Percentiles rank a stretch among this genome's conserved stretches.
Evolutionary conservation across 345 rosid genomes (phyloP).

Genomic region (Salix purpurea): DNA sequence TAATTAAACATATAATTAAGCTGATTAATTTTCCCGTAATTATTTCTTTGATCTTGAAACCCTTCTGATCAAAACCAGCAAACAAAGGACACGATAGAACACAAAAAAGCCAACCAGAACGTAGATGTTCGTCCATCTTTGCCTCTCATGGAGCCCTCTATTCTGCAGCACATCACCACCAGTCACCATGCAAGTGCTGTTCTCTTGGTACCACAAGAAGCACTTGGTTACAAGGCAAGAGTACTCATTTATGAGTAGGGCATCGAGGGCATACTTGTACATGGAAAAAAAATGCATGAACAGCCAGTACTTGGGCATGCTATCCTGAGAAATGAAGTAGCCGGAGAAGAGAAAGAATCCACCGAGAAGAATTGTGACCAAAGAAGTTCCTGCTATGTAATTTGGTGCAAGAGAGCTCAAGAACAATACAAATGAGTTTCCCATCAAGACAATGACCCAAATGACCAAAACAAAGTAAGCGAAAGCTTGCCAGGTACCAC

Average conservation of each 20-base stretch:
- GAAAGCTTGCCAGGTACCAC: constrained; percentile 71
- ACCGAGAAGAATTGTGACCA: constrained; percentile 63
- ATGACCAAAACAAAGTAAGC: constrained; percentile 68
- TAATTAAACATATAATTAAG: too few species aligned
- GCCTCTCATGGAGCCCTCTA: constrained; percentile 57
- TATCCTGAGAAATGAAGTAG: constrained; percentile 71
- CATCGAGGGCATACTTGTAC: constrained; percentile 91
- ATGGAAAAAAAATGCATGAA: constrained; percentile 91
- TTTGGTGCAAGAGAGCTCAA: constrained; percentile 89
- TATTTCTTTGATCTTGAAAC: constrained; percentile 69
- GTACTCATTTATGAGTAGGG: constrained; percentile 81
- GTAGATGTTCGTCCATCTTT: constrained; percentile 70
- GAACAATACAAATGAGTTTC: constrained; percentile 82
- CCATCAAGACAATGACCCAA: constrained; percentile 80
- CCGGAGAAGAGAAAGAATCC: constrained; percentile 91
- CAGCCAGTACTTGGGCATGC: constrained; percentile 85
- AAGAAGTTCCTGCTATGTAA: constrained; percentile 80
- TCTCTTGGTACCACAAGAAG: constrained; percentile 56
- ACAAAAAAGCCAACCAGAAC: constrained; percentile 77
- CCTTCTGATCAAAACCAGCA: constrained; percentile 65
- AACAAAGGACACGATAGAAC: constrained; percentile 73
- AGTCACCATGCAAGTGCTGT: constrained; percentile 49
- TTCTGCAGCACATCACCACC: constrained; percentile 69
- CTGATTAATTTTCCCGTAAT: neutral
- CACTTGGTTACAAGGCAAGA: constrained; percentile 65